A percentile compares a stretch with the other conserved stretches of the same genome.
Conservation (phyloP, 495 filamentous ascomycete genomes). For the Echria macrotheca region DNA sequence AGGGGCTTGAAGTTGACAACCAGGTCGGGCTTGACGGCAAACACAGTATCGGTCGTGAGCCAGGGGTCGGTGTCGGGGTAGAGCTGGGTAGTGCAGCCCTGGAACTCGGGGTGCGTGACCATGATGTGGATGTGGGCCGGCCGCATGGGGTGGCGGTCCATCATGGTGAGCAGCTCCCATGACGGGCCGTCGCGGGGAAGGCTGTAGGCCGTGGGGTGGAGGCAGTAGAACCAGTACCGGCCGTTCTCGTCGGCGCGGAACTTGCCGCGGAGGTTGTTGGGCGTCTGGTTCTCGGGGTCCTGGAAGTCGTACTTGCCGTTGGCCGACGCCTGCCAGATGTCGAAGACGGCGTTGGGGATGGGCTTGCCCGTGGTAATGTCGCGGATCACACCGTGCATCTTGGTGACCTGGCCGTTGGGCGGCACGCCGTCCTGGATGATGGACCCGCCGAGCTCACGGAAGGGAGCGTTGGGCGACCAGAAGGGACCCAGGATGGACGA, state of each 20-base stretch:
- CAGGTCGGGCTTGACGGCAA: slow-evolving; percentile 74
- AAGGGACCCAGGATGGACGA: slow-evolving; percentile 82
- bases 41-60: slow-evolving; percentile 66
- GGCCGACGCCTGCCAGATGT: slow-evolving; percentile 81
- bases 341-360: slow-evolving; percentile 65
- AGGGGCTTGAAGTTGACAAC: slow-evolving; percentile 66
- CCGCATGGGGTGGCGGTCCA: slow-evolving; percentile 79
- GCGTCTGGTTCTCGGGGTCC: slow-evolving; percentile 66
- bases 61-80: slow-evolving; percentile 68
- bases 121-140: slow-evolving; percentile 85
- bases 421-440: slow-evolving; percentile 64
- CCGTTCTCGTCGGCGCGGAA: slow-evolving; percentile 73
- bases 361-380: slow-evolving; percentile 69
- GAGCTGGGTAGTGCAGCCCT: slow-evolving; percentile 71
- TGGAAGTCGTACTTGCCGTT: slow-evolving; percentile 91
- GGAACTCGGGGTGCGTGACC: slow-evolving; percentile 50
- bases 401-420: slow-evolving; percentile 55
- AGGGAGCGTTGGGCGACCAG: slow-evolving; percentile 79
- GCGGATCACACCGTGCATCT: slow-evolving; percentile 69
- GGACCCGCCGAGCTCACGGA: slow-evolving; percentile 62
- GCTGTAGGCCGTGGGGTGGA: slow-evolving; percentile 74
- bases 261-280: slow-evolving; percentile 81
- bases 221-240: slow-evolving; percentile 75
- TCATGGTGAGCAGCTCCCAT: slow-evolving; percentile 58
- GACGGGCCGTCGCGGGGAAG: slow-evolving; percentile 71